Conservation (phyloP, 2,329 filamentous ascomycete genomes). For the Aspergillus latus region DNA sequence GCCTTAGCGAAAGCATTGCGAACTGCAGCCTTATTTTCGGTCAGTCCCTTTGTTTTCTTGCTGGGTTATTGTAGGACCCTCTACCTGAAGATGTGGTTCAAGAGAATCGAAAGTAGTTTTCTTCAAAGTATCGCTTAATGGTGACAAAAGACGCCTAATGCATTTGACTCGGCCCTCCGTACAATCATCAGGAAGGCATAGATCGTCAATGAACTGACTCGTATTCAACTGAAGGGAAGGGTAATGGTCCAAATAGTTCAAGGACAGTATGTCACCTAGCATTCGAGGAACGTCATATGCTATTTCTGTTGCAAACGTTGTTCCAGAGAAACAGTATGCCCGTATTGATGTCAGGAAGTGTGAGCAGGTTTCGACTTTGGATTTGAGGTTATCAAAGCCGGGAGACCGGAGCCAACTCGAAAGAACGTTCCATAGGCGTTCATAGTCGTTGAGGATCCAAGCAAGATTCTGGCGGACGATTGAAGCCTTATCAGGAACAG, state of each 20-base stretch:
- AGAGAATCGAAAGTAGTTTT: conserved; percentile 23
- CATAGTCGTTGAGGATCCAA: conserved; percentile 35
- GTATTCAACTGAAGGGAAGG: conserved; percentile 32
- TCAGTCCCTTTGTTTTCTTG: conserved; percentile 17
- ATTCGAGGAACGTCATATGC: conserved; percentile 32
- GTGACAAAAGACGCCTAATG: conserved; percentile 24
- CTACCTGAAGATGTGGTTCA: conserved; percentile 37
- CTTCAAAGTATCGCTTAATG: conserved; percentile 22
- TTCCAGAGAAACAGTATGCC: conserved; percentile 24
- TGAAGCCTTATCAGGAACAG: conserved; percentile 20
- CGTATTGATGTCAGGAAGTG: conserved; percentile 30
- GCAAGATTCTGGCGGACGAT: conserved; percentile 34
- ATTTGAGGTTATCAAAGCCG: conserved; percentile 17
- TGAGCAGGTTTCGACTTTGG: conserved; percentile 23
- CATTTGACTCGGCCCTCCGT: conserved; percentile 23
- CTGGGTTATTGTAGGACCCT: neutral
- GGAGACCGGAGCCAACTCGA: conserved; percentile 28
- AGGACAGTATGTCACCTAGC: conserved; percentile 31
- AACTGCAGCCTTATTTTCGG: conserved; percentile 25
- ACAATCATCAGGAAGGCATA: conserved; percentile 21
- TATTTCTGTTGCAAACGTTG: conserved; percentile 30
- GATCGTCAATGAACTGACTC: conserved; percentile 29
- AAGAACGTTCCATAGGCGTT: conserved; percentile 34
- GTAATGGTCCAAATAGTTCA: conserved; percentile 24
- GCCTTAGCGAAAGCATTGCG: conserved; percentile 18